Percentiles rank a stretch among this genome's conserved stretches.
These are phyloP conservation scores for Neofusicoccum ribis DNA, from an alignment of 2,329 filamentous ascomycete genomes.

Conservation along the genomic window DNA sequence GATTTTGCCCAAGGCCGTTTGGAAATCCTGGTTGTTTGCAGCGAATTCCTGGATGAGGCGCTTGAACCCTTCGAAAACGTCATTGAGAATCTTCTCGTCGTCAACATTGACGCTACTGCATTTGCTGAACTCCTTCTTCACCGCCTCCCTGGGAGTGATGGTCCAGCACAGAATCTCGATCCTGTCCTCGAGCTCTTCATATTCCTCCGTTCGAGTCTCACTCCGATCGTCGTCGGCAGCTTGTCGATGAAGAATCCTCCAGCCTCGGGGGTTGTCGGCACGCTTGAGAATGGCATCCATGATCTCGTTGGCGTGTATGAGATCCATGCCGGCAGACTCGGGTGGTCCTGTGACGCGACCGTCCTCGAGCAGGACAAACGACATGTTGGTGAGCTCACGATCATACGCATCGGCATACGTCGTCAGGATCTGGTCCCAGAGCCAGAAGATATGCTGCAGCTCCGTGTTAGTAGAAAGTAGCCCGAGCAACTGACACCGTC, in stretches of 20 bases:
- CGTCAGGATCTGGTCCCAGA: slow-evolving; percentile 34
- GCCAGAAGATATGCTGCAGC: slow-evolving; percentile 41
- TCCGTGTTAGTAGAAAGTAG: slow-evolving; percentile 16
- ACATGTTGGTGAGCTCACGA: no score
- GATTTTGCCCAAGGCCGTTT: slow-evolving; percentile 30
- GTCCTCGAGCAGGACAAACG: no score
- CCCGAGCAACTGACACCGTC: not conserved
- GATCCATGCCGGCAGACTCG: no score
- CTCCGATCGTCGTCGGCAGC: not conserved
- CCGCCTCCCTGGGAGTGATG: slow-evolving; percentile 30
- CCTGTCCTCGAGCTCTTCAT: slow-evolving; percentile 16
- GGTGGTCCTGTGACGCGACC: no score
- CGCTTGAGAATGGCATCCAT: no score
- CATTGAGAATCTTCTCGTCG: slow-evolving; percentile 22
- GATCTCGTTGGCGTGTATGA: no score
- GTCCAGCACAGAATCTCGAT: slow-evolving; percentile 34
- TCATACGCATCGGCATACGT: not conserved
- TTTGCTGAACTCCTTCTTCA: slow-evolving; percentile 30
- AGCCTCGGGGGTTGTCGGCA: no score
- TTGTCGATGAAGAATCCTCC: no score
- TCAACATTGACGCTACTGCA: no score
- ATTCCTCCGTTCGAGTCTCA: not conserved
- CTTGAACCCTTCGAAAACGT: slow-evolving; percentile 33
- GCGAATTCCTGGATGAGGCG: slow-evolving; percentile 29
- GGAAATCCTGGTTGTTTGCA: slow-evolving; percentile 29